phyloP scores from a whole-genome alignment of 2,329 filamentous ascomycete species.

The Pseudocercospora eumusae region DNA sequence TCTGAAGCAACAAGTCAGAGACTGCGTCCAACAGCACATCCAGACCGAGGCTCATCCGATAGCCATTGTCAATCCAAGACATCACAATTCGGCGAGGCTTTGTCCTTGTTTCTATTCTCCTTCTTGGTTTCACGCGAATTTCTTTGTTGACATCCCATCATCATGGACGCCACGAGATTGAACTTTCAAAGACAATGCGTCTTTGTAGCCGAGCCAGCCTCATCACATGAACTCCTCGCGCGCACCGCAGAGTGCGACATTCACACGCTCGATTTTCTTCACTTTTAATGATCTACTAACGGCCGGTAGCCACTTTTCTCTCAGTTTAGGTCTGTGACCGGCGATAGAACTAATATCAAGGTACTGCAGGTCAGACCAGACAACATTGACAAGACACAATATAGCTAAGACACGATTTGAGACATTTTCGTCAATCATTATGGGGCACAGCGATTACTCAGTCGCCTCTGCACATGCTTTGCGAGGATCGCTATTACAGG shows the following conservation, averaged over 20 bases:
- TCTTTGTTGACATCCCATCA: conserved; percentile 20
- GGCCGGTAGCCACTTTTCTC: conserved; percentile 4
- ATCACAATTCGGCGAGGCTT: conserved; percentile 14
- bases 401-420: conserved; percentile 15
- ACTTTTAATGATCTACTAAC: conserved; percentile 6
- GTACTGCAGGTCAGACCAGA: conserved; percentile 27
- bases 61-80: conserved; percentile 18
- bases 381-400: conserved; percentile 13
- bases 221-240: background rate
- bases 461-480: conserved; percentile 9
- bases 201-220: conserved; percentile 3
- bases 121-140: conserved; percentile 12
- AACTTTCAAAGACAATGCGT: conserved; percentile 15
- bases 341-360: conserved; percentile 12
- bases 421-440: conserved; percentile 9
- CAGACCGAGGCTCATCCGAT: conserved; percentile 9
- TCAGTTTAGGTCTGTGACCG: conserved; percentile 25
- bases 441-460: conserved; percentile 13
- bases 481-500: background rate
- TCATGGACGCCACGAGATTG: conserved; percentile 16
- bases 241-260: background rate
- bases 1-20: background rate
- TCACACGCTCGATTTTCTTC: conserved; percentile 5
- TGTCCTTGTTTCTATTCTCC: conserved; percentile 27
- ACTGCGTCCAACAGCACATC: background rate